Evolutionary conservation across 148 eudicot species (phyloP).

Genomic region (Polygonum maritimum): DNA sequence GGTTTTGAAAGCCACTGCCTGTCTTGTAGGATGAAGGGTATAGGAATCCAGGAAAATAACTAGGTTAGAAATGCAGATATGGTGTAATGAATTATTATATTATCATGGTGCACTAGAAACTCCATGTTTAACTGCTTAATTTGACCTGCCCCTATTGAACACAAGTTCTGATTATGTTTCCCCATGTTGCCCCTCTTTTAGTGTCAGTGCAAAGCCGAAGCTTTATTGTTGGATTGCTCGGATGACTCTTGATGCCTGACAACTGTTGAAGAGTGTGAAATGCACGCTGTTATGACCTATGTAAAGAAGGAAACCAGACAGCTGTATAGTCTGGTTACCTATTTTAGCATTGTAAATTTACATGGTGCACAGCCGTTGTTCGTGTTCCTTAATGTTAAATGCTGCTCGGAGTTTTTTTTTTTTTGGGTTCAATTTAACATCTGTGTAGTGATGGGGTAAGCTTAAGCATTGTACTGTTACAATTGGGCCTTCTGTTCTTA

Average conservation of each 20-base stretch:
- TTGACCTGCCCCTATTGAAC: neutral
- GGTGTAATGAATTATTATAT: neutral
- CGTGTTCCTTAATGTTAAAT: conserved; percentile 7
- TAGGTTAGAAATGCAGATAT: neutral
- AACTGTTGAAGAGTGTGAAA: neutral
- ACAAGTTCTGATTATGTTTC: neutral
- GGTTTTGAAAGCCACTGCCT: neutral
- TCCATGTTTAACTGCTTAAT: neutral
- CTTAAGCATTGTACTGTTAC: conserved; percentile 1
- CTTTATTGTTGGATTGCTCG: neutral
- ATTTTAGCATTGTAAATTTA: neutral
- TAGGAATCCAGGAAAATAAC: neutral
- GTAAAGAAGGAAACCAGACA: conserved; percentile 3
- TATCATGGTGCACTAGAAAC: neutral
- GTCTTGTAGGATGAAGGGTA: neutral
- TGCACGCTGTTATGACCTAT: neutral
- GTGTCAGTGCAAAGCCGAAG: neutral
- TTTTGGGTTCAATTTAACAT: neutral
- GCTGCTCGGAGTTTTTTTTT: neutral
- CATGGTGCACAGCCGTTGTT: conserved; percentile 4
- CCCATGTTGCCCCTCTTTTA: neutral
- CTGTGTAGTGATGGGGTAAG: neutral
- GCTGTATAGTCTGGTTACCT: neutral
- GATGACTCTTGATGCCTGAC: neutral
- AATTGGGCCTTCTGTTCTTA: neutral